Evolutionary conservation across 495 filamentous ascomycete genomes (phyloP).

Genomic region (Penicillium paradoxum): DNA sequence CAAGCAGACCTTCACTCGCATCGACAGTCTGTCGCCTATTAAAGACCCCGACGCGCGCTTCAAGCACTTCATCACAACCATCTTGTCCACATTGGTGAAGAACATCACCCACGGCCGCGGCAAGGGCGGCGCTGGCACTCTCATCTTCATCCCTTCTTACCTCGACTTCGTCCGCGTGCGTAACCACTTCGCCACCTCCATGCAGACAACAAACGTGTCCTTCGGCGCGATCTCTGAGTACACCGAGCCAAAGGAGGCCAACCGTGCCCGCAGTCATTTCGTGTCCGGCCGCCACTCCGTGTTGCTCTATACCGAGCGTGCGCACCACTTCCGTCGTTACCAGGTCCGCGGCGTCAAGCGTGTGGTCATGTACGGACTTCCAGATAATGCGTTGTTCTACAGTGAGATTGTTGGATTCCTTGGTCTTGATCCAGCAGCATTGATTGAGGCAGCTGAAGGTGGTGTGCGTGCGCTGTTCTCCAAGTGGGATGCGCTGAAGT

Average conservation of each 20-base stretch:
- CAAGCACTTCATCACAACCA: conserved; percentile 75
- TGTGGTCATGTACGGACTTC: conserved; percentile 79
- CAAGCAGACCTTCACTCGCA: conserved; percentile 87
- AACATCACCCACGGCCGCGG: conserved; percentile 42
- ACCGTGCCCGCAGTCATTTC: conserved; percentile 84
- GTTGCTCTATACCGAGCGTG: conserved; percentile 84
- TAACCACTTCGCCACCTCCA: conserved; percentile 79
- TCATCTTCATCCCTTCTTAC: conserved; percentile 88
- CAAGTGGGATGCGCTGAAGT: conserved; percentile 77
- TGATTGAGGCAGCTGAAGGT: conserved; percentile 33
- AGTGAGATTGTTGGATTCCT: conserved; percentile 76
- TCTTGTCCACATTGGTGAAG: conserved; percentile 68
- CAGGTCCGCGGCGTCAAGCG: conserved; percentile 70
- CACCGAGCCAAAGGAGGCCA: conserved; percentile 65
- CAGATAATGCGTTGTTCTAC: conserved; percentile 86
- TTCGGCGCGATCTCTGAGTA: conserved; percentile 91
- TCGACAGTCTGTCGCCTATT: conserved; percentile 60
- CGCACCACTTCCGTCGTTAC: conserved; percentile 90
- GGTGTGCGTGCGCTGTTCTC: conserved; percentile 73
- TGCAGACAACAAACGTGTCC: conserved; percentile 61
- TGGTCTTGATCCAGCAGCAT: conserved; percentile 38
- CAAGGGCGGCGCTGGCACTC: conserved; percentile 48
- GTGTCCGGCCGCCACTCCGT: conserved; percentile 73
- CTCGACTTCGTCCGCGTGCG: conserved; percentile 90
- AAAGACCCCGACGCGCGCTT: conserved; percentile 88